Evolutionary conservation across 1,284 basidiomycete genomes (phyloP).

Genomic region (Austroboletus novae-zelandiae): DNA sequence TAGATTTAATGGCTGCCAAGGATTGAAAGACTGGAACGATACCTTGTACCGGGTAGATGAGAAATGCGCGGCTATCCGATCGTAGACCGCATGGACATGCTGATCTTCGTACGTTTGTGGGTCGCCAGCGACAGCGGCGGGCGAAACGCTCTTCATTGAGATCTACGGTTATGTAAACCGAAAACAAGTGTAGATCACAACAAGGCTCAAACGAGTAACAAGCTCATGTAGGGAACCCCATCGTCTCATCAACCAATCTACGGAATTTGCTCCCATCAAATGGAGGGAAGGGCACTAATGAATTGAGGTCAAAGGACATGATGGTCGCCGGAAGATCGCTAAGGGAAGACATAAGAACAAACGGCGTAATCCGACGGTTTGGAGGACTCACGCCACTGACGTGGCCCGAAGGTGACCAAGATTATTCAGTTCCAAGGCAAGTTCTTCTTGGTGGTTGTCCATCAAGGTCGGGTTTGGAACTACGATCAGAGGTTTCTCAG

Average conservation of each 20-base stretch:
- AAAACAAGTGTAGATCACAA: background rate
- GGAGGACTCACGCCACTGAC: conserved; percentile 50
- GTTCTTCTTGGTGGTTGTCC: conserved; percentile 92
- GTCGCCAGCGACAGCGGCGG: conserved; percentile 43
- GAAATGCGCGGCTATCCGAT: conserved; percentile 90
- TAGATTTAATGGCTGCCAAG: conserved; percentile 1
- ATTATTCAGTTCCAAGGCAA: conserved; percentile 68
- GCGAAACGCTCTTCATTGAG: conserved; percentile 26
- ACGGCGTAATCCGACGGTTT: background rate
- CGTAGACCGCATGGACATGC: conserved; percentile 86
- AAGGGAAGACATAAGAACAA: conserved; percentile 13
- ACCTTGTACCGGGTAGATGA: conserved; percentile 89
- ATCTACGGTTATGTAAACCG: background rate
- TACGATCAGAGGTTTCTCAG: conserved; percentile 75
- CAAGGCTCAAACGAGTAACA: background rate
- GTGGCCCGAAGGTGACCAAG: conserved; percentile 67
- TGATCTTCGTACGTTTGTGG: conserved; percentile 63
- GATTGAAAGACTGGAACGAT: background rate
- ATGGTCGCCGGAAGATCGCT: conserved; percentile 59
- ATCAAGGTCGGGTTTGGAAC: conserved; percentile 88
- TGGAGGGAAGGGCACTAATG: conserved; percentile 58
- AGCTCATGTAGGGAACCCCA: conserved; percentile 51
- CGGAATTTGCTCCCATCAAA: conserved; percentile 66
- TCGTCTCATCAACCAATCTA: conserved; percentile 66
- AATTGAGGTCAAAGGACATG: conserved; percentile 42